Percentiles rank a stretch among this genome's conserved stretches.
Conservation (phyloP, 179 eudicot species). For the Silene noctiflora region DNA sequence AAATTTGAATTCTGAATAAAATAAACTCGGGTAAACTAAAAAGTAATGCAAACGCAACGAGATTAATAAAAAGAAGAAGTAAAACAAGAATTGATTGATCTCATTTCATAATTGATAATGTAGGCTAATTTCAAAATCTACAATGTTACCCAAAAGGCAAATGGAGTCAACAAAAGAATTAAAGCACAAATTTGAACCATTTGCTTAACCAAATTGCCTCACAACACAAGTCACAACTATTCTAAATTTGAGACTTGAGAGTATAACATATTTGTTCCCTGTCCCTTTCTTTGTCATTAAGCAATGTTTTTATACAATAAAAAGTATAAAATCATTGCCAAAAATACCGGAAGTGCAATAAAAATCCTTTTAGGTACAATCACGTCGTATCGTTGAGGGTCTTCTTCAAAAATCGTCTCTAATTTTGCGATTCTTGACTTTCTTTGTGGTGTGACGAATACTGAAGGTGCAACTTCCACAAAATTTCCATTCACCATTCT, state of each 20-base stretch:
- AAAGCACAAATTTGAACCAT: background rate
- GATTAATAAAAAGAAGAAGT: background rate
- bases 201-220: background rate
- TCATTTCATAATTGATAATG: background rate
- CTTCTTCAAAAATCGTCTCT: slow-evolving; percentile 31
- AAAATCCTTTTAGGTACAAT: slow-evolving; percentile 23
- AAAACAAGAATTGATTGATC: background rate
- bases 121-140: background rate
- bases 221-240: background rate
- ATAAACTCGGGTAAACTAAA: background rate
- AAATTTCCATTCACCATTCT: slow-evolving; percentile 25
- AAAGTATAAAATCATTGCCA: slow-evolving; percentile 26
- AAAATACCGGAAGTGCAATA: slow-evolving; percentile 27
- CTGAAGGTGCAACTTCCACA: slow-evolving; percentile 23
- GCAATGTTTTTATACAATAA: slow-evolving; percentile 23
- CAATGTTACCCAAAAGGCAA: background rate
- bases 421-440: slow-evolving; percentile 15
- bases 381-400: slow-evolving; percentile 20
- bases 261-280: background rate
- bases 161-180: background rate
- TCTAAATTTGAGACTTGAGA: background rate
- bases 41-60: too few relatives aligned
- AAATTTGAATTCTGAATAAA: too few relatives aligned
- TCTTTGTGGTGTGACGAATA: slow-evolving; percentile 14
- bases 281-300: background rate